Evolutionary conservation across 2,329 filamentous ascomycete genomes (phyloP), one percentile per base, ranked within the genome.

Genomic region (Cytospora piceae): DNA sequence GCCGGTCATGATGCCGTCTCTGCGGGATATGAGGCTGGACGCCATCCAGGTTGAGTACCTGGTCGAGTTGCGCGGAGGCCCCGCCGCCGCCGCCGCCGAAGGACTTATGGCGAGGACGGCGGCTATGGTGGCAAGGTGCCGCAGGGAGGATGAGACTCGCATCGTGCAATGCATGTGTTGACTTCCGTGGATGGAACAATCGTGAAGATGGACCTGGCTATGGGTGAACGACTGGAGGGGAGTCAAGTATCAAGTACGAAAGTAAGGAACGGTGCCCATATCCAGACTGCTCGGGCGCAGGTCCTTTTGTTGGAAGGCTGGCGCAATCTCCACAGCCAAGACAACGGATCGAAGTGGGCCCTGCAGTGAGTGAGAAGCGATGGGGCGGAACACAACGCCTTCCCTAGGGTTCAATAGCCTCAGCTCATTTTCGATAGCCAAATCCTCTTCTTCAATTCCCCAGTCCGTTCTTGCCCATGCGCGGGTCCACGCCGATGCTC

Each of bases 1-100:
- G 0, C 73, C 74, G 1, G 73, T 75, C 70, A 74, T 72, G 68
- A 76, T 71, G 51, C 74, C 74, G 62, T 76, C 72, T n/a, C 63
- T 61, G n/a, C 74, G 73, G 17, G 72, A 69, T 67, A 75, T 74
- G 70, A 75, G 74, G 66, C 74, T 75, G 4, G 67, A 57, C 1
- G 74, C 74, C 74, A 76, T 75, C 70, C 70, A 70, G 52, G 67
- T 60, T 27, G 74, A 74, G 61, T 72, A 68, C 27, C 27, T 31
- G 4, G 34, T 51, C 51, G 42, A 49, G 42, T 49, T 49, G 42
- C 3, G n/a, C n/a, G n/a, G 7, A 49, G 67, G 52, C 37, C 15
- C 55, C 3, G 54, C 55, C 2, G 54, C 56, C 9, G 53, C 42
- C 5, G 67, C 66, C n/a, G 54, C 57, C 57, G 55, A 54, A 65